Conservation (phyloP, 495 filamentous ascomycete genomes). For the Cryomyces minteri region DNA sequence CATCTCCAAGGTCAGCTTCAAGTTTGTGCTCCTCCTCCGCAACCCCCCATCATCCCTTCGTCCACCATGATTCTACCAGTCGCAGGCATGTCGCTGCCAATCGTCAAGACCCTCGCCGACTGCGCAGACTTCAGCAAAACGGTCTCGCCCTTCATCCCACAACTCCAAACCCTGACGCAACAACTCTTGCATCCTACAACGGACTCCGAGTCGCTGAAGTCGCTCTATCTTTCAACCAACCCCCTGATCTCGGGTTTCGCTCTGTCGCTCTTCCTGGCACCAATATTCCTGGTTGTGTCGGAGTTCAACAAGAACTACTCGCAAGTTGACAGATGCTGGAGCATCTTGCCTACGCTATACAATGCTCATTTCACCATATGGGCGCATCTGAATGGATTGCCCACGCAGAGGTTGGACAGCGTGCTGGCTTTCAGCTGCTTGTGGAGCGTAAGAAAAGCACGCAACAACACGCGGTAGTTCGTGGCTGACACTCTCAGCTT, state of each 20-base stretch:
- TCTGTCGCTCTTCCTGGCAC: conserved; percentile 46
- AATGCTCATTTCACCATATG: conserved; percentile 73
- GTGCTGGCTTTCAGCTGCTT: conserved; percentile 47
- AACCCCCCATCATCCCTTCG: background rate
- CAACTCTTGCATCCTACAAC: conserved; percentile 37
- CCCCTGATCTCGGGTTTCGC: conserved; percentile 63
- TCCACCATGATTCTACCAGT: conserved; percentile 10
- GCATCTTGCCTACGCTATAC: conserved; percentile 70
- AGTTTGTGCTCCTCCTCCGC: too few species aligned
- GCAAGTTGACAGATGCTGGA: conserved; percentile 87
- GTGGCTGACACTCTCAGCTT: conserved; percentile 18
- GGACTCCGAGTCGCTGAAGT: conserved; percentile 33
- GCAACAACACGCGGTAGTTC: too few species aligned
- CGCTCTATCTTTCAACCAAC: conserved; percentile 74
- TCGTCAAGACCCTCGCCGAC: conserved; percentile 45
- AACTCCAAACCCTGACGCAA: conserved; percentile 53
- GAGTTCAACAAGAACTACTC: conserved; percentile 88
- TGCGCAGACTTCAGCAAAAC: conserved; percentile 54
- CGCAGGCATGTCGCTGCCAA: conserved; percentile 32
- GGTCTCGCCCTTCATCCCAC: conserved; percentile 56
- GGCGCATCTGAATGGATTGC: conserved; percentile 54
- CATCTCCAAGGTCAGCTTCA: too few species aligned
- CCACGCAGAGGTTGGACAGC: conserved; percentile 55
- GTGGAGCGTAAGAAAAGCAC: conserved; percentile 53
- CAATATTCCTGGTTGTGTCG: conserved; percentile 48